Evolutionary conservation across 805 yeast species (phyloP), one percentile per base, ranked within the genome.

Genomic region (Limtongia smithiae): DNA sequence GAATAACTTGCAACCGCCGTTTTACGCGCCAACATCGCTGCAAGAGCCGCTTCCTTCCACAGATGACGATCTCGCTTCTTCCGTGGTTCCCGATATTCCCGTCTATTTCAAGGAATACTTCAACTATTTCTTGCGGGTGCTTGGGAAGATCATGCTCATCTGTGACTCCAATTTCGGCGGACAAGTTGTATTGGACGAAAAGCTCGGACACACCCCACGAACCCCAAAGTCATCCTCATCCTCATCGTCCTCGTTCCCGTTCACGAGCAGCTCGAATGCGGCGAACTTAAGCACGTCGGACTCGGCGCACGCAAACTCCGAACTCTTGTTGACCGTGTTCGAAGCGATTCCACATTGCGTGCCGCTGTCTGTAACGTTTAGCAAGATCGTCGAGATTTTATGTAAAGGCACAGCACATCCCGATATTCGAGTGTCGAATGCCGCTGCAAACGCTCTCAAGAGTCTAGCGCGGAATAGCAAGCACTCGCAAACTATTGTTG

Each of bases 371-470:
- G 72, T 82, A 1, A 77, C 80, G 9, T 81, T 82, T 60, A 75
- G 83, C 48, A 75, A 78, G 28, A 70, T 83, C 1, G 78, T 90
- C 22, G 97, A 91, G 50, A 70, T 88, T 2, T 69, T 93, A 14
- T 81, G 90, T 35, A 74, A 87, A 48, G 88, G 89, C 62, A 78
- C 87, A 2, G 79, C 83, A 1, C 95, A 89, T 65, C 71, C 75
- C 1, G 82, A 82, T 55, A 68, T 67, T 4, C 69, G 74, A n/a
- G 79, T 90, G 7, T 74, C 89, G 1, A 67, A 70, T 15, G 83
- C 89, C 28, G 78, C 93, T 0, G 71, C 80, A 9, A 71, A 70
- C 38, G 78, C 95, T 1, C 67, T 90, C 44, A 82, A 78, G 51
- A 72, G 75, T 21, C 65, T 91, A 21, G 88, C 94, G 1, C 83